Evolutionary conservation across 1,139 yeast species (phyloP).

Genomic region (Geotrichum siamense): DNA sequence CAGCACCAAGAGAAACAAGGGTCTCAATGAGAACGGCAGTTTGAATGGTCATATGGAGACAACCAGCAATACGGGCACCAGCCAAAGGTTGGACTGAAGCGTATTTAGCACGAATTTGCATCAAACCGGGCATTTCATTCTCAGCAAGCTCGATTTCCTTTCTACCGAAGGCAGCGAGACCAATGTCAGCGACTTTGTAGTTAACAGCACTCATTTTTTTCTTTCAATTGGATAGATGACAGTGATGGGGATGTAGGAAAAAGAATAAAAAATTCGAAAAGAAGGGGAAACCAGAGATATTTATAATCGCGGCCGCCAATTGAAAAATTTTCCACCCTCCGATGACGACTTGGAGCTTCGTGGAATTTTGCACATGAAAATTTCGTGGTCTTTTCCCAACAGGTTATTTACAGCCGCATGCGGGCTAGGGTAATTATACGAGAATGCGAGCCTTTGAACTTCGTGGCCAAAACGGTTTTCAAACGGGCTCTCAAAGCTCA

Average conservation of each 20-base stretch:
- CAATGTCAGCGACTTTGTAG: slow-evolving; percentile 97
- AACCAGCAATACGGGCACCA: slow-evolving; percentile 99
- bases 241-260: slow-evolving; percentile 1
- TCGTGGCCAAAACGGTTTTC: too few species aligned
- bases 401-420: background rate
- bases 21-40: slow-evolving; percentile 99
- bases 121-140: slow-evolving; percentile 99
- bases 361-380: too few species aligned
- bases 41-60: slow-evolving; percentile 99
- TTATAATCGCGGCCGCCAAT: too few species aligned
- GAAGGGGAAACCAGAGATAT: background rate
- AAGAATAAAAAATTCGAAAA: background rate
- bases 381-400: too few species aligned
- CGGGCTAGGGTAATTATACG: background rate
- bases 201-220: slow-evolving; percentile 36
- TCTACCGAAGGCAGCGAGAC: slow-evolving; percentile 99
- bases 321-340: background rate
- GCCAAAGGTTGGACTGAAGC: slow-evolving; percentile 90
- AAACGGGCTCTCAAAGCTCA: too few species aligned
- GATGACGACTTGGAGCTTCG: too few species aligned
- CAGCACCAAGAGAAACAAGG: slow-evolving; percentile 96
- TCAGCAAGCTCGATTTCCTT: slow-evolving; percentile 98
- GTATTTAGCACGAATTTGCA: slow-evolving; percentile 93
- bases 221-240: background rate
- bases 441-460: background rate